These are phyloP conservation scores for Fomes fomentarius DNA, from an alignment of 1,284 basidiomycete genomes.

Conservation along the genomic window DNA sequence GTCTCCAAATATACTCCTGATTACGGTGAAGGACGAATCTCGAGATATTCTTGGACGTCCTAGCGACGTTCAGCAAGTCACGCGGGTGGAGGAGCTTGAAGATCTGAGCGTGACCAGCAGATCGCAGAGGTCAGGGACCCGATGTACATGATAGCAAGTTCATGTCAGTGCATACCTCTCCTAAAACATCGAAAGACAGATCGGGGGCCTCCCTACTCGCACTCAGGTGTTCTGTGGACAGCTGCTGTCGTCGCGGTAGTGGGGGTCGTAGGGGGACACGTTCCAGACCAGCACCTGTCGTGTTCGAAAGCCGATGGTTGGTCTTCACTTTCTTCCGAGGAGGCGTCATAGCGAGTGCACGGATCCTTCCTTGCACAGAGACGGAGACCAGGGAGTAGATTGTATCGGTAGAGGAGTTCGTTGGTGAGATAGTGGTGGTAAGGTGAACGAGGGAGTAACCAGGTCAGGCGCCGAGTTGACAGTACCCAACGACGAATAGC, in stretches of 20 bases:
- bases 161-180: not conserved
- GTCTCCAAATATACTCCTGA: conserved; percentile 1
- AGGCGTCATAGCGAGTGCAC: not conserved
- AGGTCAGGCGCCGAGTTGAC: too few species aligned
- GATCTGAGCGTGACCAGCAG: not conserved
- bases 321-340: not conserved
- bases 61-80: conserved; percentile 30
- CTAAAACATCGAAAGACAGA: not conserved
- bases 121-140: not conserved
- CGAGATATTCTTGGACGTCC: conserved; percentile 2
- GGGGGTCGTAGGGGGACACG: not conserved
- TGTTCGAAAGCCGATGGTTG: not conserved
- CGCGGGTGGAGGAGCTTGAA: not conserved
- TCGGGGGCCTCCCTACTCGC: not conserved
- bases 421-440: too few species aligned
- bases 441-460: too few species aligned
- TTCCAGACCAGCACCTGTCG: too few species aligned
- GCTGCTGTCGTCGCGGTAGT: not conserved
- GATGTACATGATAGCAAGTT: not conserved
- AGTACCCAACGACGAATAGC: too few species aligned
- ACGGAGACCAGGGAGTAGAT: too few species aligned
- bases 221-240: not conserved
- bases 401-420: too few species aligned
- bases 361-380: not conserved
- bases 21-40: not conserved